phyloP scores from a whole-genome alignment of 129 eudicot genomes.

The Erigeron canadensis region DNA sequence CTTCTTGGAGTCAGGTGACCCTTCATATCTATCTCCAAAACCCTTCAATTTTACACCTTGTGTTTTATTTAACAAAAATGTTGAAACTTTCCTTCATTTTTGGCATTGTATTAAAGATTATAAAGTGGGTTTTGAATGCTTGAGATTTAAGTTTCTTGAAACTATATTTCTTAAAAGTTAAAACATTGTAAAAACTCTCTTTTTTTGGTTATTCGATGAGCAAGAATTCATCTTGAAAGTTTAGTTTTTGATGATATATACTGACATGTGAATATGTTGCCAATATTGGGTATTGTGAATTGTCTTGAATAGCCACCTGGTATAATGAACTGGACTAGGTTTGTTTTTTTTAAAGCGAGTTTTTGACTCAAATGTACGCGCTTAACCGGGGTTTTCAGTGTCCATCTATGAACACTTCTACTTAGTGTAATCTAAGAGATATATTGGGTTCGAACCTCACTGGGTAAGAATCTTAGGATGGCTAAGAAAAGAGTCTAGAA shows the following conservation, averaged over 20 bases:
- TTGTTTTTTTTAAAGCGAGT: not conserved
- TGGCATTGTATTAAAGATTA: not conserved
- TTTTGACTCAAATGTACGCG: too few relatives aligned
- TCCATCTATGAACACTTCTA: too few relatives aligned
- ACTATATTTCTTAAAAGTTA: constrained; percentile 1
- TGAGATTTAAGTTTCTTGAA: constrained; percentile 3
- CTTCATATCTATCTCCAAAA: not conserved
- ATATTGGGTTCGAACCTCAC: too few relatives aligned
- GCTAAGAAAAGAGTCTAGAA: not conserved
- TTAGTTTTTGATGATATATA: not conserved
- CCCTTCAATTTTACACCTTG: not conserved
- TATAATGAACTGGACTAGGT: not conserved
- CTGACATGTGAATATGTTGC: not conserved
- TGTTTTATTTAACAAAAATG: not conserved
- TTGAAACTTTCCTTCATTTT: not conserved
- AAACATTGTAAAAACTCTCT: not conserved
- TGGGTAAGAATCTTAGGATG: too few relatives aligned
- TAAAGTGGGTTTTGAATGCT: not conserved
- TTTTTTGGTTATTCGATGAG: not conserved
- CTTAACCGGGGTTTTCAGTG: too few relatives aligned
- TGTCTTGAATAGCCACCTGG: not conserved
- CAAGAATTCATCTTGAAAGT: not conserved
- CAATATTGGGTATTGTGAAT: constrained; percentile 27
- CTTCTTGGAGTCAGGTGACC: not conserved
- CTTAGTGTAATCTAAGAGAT: not conserved